phyloP scores from a whole-genome alignment of 768 basidiomycete species.

The Chalciporus pseudorubinellus region DNA sequence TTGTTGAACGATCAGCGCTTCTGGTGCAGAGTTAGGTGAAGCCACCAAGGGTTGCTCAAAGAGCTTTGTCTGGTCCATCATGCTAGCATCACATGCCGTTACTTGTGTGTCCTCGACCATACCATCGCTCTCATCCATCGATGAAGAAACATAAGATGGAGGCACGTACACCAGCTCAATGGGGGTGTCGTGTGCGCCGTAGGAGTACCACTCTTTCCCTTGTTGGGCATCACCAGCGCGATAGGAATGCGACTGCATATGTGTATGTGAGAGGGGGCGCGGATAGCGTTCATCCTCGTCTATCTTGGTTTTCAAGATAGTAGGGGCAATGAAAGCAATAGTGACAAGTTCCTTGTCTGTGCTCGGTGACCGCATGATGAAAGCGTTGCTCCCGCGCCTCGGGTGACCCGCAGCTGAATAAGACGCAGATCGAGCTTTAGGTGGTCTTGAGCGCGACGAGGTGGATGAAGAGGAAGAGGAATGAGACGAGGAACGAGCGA shows the following conservation, averaged over 20 bases:
- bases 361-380: slow-evolving; percentile 36
- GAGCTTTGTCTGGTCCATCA: slow-evolving; percentile 11
- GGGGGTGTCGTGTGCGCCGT: slow-evolving; percentile 42
- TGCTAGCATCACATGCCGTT: slow-evolving; percentile 16
- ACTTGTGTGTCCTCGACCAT: slow-evolving; percentile 20
- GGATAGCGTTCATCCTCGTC: slow-evolving; percentile 38
- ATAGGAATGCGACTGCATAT: slow-evolving; percentile 8
- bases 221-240: slow-evolving; percentile 3
- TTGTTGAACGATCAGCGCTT: slow-evolving; percentile 1
- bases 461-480: slow-evolving; percentile 32
- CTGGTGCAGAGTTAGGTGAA: slow-evolving; percentile 4
- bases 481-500: slow-evolving; percentile 39
- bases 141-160: slow-evolving; percentile 32
- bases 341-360: slow-evolving; percentile 56
- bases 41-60: slow-evolving; percentile 12
- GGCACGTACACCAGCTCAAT: slow-evolving; percentile 77
- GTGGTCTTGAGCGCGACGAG: slow-evolving; percentile 25
- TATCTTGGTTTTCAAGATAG: slow-evolving; percentile 79
- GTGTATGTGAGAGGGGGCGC: slow-evolving; percentile 12
- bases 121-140: slow-evolving; percentile 17
- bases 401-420: slow-evolving; percentile 8
- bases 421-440: slow-evolving; percentile 32
- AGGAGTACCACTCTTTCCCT: slow-evolving; percentile 12
- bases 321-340: slow-evolving; percentile 73
- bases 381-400: slow-evolving; percentile 40